Evolutionary conservation across 2,329 filamentous ascomycete genomes (phyloP).

Genomic region (Huntiella bhutanensis): DNA sequence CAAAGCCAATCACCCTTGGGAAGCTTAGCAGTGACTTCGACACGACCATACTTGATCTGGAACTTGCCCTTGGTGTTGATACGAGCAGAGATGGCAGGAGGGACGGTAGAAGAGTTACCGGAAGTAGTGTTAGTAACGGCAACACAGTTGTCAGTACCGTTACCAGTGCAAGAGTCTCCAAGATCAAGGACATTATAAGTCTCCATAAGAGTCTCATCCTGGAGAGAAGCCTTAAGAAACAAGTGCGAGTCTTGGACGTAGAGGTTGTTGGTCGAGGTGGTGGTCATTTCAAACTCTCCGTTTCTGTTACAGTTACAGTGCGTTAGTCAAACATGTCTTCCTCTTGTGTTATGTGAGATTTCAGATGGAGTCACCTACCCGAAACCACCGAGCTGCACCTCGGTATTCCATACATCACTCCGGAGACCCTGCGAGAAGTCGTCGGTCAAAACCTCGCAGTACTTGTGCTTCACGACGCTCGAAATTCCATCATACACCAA

Average conservation of each 20-base stretch:
- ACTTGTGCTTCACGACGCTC: constrained; percentile 55
- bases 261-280: constrained; percentile 51
- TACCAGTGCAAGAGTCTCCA: constrained; percentile 49
- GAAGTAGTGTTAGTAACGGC: constrained; percentile 51
- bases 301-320: constrained; percentile 31
- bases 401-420: constrained; percentile 48
- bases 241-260: constrained; percentile 51
- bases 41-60: constrained; percentile 59
- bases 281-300: constrained; percentile 65
- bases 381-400: constrained; percentile 56
- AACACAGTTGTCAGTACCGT: constrained; percentile 37
- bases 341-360: not conserved
- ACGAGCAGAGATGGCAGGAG: constrained; percentile 58
- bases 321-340: too few species aligned
- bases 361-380: constrained; percentile 34
- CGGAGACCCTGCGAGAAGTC: constrained; percentile 42
- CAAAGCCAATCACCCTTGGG: constrained; percentile 71
- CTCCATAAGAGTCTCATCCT: constrained; percentile 46
- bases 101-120: constrained; percentile 55
- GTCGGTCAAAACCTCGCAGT: constrained; percentile 49
- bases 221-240: constrained; percentile 58
- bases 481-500: constrained; percentile 57
- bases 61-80: constrained; percentile 56
- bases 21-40: constrained; percentile 62
- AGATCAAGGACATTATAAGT: constrained; percentile 52